Evolutionary conservation across 2,329 filamentous ascomycete genomes (phyloP).

Genomic region (Colletotrichum sp.): DNA sequence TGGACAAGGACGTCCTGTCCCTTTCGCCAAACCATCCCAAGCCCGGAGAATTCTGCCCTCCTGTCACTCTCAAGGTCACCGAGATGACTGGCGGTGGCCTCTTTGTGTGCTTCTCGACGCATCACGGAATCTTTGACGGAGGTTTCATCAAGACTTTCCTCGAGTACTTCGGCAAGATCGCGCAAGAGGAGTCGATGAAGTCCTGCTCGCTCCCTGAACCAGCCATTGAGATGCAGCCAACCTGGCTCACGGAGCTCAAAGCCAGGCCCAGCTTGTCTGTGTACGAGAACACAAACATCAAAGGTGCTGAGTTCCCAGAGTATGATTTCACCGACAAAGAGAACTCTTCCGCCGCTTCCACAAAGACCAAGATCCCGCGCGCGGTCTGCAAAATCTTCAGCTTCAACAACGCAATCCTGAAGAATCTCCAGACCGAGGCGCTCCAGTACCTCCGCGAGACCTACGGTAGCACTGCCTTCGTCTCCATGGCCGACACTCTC

Average conservation of each 20-base stretch:
- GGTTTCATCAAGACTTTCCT: slow-evolving; percentile 3
- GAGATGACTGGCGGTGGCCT: neutral
- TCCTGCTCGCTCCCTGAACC: no score
- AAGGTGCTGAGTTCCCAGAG: neutral
- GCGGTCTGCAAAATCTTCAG: neutral
- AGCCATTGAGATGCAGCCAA: neutral
- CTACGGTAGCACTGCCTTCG: neutral
- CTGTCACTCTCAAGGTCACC: neutral
- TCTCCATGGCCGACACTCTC: neutral
- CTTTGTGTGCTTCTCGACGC: slow-evolving; percentile 39
- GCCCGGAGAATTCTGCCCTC: slow-evolving; percentile 1
- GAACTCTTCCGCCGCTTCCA: neutral
- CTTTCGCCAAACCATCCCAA: slow-evolving; percentile 4
- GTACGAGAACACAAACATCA: neutral
- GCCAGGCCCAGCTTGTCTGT: neutral
- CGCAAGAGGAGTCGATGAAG: neutral
- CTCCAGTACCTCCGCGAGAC: neutral
- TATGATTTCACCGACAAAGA: neutral
- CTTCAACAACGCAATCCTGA: neutral
- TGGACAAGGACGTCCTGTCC: slow-evolving; percentile 10
- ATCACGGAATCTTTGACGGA: slow-evolving; percentile 35
- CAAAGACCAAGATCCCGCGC: neutral
- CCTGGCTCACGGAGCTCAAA: neutral
- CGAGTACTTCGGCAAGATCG: neutral
- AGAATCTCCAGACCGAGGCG: neutral